Evolutionary conservation across 2,329 filamentous ascomycete genomes (phyloP).

Genomic region (Colletotrichum sp.): DNA sequence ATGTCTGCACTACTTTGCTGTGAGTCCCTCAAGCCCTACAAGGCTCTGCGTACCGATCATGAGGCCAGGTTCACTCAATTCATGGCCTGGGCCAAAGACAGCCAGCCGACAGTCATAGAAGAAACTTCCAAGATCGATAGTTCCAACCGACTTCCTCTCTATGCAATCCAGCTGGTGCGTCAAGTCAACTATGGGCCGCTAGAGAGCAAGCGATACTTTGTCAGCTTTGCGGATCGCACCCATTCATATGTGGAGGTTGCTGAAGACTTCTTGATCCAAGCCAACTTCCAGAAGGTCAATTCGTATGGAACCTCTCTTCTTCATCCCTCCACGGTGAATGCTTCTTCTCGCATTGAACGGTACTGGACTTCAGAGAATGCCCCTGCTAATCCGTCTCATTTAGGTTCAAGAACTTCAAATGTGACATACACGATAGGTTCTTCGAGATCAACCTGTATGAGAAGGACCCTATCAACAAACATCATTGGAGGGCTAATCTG

Average conservation of each 20-base stretch:
- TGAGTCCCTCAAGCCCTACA: constrained; percentile 24
- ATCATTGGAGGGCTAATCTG: constrained; percentile 49
- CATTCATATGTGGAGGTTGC: constrained; percentile 35
- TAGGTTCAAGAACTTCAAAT: constrained; percentile 54
- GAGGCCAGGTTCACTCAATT: constrained; percentile 29
- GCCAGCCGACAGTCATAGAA: constrained; percentile 5
- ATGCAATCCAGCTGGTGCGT: constrained; percentile 45
- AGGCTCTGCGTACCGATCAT: constrained; percentile 27
- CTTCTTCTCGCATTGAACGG: not conserved
- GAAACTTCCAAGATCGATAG: constrained; percentile 4
- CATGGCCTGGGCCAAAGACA: constrained; percentile 35
- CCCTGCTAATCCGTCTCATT: not conserved
- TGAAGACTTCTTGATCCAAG: constrained; percentile 42
- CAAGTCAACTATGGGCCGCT: constrained; percentile 50
- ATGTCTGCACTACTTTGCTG: constrained; percentile 31
- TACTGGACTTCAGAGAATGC: not conserved
- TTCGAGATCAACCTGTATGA: constrained; percentile 55
- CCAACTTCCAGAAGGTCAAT: constrained; percentile 50
- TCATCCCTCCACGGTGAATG: not conserved
- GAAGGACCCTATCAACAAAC: constrained; percentile 47
- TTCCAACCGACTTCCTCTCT: constrained; percentile 16
- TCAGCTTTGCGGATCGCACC: constrained; percentile 15
- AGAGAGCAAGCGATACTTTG: constrained; percentile 49
- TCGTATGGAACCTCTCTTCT: constrained; percentile 32
- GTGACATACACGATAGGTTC: constrained; percentile 46